Evolutionary conservation across 805 yeast genomes (phyloP).

Genomic region (Kuraishia ogatae): DNA sequence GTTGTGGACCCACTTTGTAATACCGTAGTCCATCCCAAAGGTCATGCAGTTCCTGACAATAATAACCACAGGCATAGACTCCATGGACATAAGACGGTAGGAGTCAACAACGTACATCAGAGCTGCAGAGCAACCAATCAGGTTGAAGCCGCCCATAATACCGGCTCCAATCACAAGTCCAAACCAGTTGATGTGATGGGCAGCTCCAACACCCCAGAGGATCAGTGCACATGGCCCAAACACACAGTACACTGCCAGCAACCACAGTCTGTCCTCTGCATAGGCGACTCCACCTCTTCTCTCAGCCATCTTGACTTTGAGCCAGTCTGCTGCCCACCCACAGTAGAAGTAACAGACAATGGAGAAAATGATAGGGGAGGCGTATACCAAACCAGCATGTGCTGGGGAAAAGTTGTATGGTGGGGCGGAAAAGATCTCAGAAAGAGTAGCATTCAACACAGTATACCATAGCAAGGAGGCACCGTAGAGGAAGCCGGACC

Average conservation of each 20-base stretch:
- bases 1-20: constrained; percentile 46
- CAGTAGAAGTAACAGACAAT: constrained; percentile 33
- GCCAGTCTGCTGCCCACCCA: constrained; percentile 43
- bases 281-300: constrained; percentile 41
- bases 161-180: constrained; percentile 48
- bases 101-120: constrained; percentile 48
- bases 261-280: constrained; percentile 56
- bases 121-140: constrained; percentile 43
- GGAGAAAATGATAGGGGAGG: constrained; percentile 44
- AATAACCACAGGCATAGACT: constrained; percentile 46
- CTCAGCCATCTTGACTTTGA: constrained; percentile 38
- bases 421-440: constrained; percentile 30
- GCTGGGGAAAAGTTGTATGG: constrained; percentile 46
- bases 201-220: constrained; percentile 60
- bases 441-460: constrained; percentile 39
- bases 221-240: constrained; percentile 47
- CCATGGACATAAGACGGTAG: constrained; percentile 43
- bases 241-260: constrained; percentile 34
- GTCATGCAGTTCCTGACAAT: constrained; percentile 49
- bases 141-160: constrained; percentile 42
- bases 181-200: constrained; percentile 45
- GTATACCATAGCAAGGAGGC: constrained; percentile 38
- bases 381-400: constrained; percentile 39
- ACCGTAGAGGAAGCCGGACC: constrained; percentile 50
- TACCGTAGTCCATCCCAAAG: constrained; percentile 52